Evolutionary conservation across 2,329 filamentous ascomycete genomes (phyloP).

Genomic region (Chrysoporthe deuterocubensis): DNA sequence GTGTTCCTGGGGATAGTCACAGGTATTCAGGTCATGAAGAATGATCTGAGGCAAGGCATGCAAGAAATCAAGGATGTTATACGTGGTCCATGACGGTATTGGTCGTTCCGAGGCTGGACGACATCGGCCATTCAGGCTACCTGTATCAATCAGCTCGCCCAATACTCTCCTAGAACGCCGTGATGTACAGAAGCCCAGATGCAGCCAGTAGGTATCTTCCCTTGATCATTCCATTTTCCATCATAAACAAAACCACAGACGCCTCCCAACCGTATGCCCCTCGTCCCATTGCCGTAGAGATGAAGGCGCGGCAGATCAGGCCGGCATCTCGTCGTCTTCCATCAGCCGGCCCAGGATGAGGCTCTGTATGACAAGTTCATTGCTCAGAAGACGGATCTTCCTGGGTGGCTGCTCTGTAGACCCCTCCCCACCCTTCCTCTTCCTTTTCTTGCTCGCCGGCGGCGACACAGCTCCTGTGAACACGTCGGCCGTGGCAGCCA

Average conservation of each 20-base stretch:
- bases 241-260: neutral
- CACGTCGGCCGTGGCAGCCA: conserved; percentile 43
- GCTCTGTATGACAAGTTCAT: conserved; percentile 91
- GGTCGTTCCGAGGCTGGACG: too few relatives aligned
- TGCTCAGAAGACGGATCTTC: conserved; percentile 70
- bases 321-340: conserved; percentile 57
- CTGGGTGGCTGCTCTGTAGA: conserved; percentile 44
- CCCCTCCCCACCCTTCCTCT: conserved; percentile 48
- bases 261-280: neutral
- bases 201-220: neutral
- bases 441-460: conserved; percentile 42
- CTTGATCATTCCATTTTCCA: neutral
- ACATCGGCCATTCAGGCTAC: too few relatives aligned
- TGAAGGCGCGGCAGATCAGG: neutral
- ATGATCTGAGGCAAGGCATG: too few relatives aligned
- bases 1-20: too few relatives aligned
- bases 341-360: conserved; percentile 83
- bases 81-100: too few relatives aligned
- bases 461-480: conserved; percentile 24
- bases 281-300: neutral
- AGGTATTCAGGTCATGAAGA: too few relatives aligned
- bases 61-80: too few relatives aligned
- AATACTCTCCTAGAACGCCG: neutral
- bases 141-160: neutral
- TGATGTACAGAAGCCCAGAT: neutral